These are phyloP conservation scores for Rhynchospora tenuis DNA, from an alignment of 176 grass and related monocot genomes.

Conservation along the genomic window DNA sequence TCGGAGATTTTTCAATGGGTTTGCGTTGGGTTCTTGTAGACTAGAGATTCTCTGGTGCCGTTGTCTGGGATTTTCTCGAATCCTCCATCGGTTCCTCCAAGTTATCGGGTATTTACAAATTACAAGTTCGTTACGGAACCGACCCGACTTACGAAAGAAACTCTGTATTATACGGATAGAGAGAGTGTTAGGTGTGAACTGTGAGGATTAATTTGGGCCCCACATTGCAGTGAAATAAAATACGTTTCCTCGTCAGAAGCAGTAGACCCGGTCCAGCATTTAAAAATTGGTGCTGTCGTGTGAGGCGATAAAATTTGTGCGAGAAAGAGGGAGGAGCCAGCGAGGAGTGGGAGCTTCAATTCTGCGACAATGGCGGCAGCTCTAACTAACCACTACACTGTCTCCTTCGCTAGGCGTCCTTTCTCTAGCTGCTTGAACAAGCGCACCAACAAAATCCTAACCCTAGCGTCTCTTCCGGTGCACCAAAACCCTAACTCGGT, in stretches of 20 bases:
- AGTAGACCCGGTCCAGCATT: background rate
- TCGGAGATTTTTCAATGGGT: background rate
- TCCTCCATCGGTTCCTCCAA: background rate
- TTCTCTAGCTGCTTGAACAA: slow-evolving; percentile 14
- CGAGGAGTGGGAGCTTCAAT: slow-evolving; percentile 15
- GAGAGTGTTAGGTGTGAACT: background rate
- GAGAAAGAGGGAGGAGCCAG: background rate
- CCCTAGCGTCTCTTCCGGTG: slow-evolving; percentile 1
- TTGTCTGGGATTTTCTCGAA: background rate
- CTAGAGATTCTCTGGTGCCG: background rate
- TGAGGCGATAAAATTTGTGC: slow-evolving; percentile 8
- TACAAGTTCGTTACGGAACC: background rate
- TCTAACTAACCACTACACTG: slow-evolving; percentile 31
- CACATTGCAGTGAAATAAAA: background rate
- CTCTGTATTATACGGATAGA: too few species aligned
- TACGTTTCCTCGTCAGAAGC: background rate
- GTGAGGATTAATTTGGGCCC: background rate
- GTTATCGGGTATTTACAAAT: background rate
- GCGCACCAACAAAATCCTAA: background rate
- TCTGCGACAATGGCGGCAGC: slow-evolving; percentile 42
- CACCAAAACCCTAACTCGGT: background rate
- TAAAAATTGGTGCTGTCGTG: background rate
- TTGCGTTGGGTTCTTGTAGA: background rate
- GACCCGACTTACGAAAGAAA: background rate
- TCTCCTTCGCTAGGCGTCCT: slow-evolving; percentile 18